A percentile compares a stretch with the other conserved stretches of the same genome.
These are phyloP conservation scores for Angophora floribunda DNA, from an alignment of 345 rosid genomes.

Conservation along the genomic window DNA sequence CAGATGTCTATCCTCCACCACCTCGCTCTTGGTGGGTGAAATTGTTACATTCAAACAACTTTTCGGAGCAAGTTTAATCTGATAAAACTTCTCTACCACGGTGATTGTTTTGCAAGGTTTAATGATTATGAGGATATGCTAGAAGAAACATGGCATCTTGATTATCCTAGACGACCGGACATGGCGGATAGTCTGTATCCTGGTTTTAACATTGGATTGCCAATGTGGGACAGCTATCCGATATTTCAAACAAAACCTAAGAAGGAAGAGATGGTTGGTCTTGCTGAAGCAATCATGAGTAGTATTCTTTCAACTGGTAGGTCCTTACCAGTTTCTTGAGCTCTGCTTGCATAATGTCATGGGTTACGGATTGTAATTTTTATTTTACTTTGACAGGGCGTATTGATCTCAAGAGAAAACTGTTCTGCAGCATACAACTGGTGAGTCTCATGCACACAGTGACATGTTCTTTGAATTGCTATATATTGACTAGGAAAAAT, in stretches of 20 bases:
- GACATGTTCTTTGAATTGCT: neutral
- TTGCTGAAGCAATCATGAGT: slow-evolving; percentile 81
- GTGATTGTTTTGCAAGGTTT: slow-evolving; percentile 39
- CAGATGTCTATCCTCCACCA: slow-evolving; percentile 80
- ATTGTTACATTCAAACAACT: neutral
- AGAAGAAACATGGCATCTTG: slow-evolving; percentile 84
- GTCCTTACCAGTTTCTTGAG: neutral
- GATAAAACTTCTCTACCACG: neutral
- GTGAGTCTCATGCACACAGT: slow-evolving; percentile 19
- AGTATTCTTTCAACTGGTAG: slow-evolving; percentile 91
- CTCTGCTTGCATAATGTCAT: neutral
- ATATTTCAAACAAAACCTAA: slow-evolving; percentile 54
- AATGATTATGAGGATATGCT: slow-evolving; percentile 84
- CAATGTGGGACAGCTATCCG: slow-evolving; percentile 84
- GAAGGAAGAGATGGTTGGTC: slow-evolving; percentile 94
- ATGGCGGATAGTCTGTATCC: slow-evolving; percentile 43
- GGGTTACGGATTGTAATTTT: neutral
- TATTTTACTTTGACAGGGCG: slow-evolving; percentile 46
- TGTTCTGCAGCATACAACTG: slow-evolving; percentile 83
- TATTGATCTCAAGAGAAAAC: slow-evolving; percentile 79
- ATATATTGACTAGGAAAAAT: neutral
- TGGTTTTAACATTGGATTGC: slow-evolving; percentile 40
- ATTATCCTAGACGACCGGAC: slow-evolving; percentile 62
- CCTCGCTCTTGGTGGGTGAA: slow-evolving; percentile 69
- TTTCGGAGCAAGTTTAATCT: neutral